Evolutionary conservation across 2,329 filamentous ascomycete species (phyloP), one percentile per base, ranked within the genome.

Genomic region (Laburnicola sp.): DNA sequence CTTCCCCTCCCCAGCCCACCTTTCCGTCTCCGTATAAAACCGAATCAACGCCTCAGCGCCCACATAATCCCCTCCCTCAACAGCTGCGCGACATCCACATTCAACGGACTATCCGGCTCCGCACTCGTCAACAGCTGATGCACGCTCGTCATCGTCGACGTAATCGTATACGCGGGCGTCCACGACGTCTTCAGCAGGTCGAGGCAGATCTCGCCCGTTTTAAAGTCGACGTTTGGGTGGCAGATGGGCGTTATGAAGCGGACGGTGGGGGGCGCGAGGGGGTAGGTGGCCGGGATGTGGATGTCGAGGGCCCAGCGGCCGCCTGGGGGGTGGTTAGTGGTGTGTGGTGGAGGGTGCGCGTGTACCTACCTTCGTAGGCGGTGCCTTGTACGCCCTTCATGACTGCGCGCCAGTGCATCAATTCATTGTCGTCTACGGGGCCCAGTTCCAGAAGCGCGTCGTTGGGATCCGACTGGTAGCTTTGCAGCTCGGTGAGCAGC

Each of bases 121-220:
- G 88, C 87, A 56, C 80, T 84, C 25, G 75, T 79, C 51, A 90
- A 77, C 62, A 94, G 78, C 76, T 88, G 82, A 59, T 88, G 83
- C 57, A 93, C 82, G 40, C 85, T 85, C 62, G 88, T 86, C 65
- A 93, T 76, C 54, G 86, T 88, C 65, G 87, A 83, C 31, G 87
- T 82, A 21, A 97, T 81, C 35, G 87, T 92, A 73, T 96, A 94
- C 16, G 90, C 86, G 1, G 92, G 89, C 52, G 89, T 88, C 93
- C 93, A 97, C 16, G 82, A 82, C 0, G 76, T 78, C 53, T 83
- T 85, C 44, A 99, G 80, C 56, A 97, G 81, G 69, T 97, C 94
- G 26, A 97, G 84, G 73, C 94, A 99, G 68, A 99, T 94, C 75
- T 97, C 92, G 62, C 94, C 94, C 2, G 85, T 91, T 61, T 80